Conservation (phyloP, 768 basidiomycete species). For the Albatrellus ellisii region DNA sequence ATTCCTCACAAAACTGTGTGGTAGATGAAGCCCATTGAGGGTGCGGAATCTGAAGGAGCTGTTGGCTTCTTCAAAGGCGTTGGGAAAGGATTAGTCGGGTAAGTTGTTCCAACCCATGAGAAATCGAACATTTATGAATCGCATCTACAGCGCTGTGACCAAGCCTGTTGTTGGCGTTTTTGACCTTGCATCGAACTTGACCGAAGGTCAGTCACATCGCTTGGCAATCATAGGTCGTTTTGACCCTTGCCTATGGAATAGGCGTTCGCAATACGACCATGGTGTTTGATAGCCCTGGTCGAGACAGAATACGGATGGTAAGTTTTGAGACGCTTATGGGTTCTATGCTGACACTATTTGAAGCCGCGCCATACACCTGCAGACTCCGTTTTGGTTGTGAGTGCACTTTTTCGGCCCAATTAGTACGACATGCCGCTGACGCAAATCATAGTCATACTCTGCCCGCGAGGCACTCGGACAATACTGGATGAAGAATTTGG, state of each 20-base stretch:
- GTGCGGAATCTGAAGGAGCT: constrained; percentile 89
- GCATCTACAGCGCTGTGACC: constrained; percentile 60
- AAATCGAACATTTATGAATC: neutral
- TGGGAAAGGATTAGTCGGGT: constrained; percentile 95
- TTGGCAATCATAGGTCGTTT: neutral
- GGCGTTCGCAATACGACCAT: constrained; percentile 98
- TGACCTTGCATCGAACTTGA: constrained; percentile 88
- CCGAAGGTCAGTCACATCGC: constrained; percentile 54
- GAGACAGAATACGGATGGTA: constrained; percentile 77
- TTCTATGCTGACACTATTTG: constrained; percentile 5
- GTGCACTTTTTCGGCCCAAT: constrained; percentile 20
- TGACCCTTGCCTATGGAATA: too few relatives aligned
- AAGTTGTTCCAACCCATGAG: constrained; percentile 15
- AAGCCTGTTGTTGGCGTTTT: constrained; percentile 97
- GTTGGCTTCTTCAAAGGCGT: constrained; percentile 97
- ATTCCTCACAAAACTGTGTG: neutral
- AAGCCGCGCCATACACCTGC: constrained; percentile 80
- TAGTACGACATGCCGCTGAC: neutral
- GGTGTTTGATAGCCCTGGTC: constrained; percentile 84
- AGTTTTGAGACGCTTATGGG: constrained; percentile 17
- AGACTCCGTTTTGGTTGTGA: constrained; percentile 79
- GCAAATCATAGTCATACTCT: constrained; percentile 60
- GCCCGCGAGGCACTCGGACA: constrained; percentile 87
- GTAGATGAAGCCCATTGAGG: constrained; percentile 96
- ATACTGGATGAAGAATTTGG: constrained; percentile 93